Evolutionary conservation across 2,329 filamentous ascomycete species (phyloP).

Genomic region (Cryphonectria parasitica): DNA sequence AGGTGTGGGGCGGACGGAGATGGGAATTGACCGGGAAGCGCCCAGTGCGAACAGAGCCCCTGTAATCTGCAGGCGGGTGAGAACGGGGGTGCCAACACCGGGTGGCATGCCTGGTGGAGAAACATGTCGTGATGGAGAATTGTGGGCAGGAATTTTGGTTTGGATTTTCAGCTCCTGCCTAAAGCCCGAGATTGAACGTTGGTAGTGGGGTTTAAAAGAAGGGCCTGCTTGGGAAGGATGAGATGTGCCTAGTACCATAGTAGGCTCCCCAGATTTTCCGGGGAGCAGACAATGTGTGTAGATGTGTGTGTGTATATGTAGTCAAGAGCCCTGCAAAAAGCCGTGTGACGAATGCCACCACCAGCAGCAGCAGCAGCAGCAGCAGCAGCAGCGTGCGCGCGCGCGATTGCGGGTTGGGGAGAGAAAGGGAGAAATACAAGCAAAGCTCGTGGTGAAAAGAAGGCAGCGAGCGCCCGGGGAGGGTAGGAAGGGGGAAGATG

Average conservation of each 20-base stretch:
- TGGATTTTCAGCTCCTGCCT: constrained; percentile 25
- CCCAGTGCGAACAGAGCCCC: constrained; percentile 33
- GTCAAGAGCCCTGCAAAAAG: constrained; percentile 15
- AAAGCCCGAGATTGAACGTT: constrained; percentile 26
- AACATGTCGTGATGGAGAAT: constrained; percentile 28
- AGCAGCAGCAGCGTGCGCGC: too few species aligned
- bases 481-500: neutral
- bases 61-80: constrained; percentile 26
- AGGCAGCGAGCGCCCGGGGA: neutral
- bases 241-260: neutral
- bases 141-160: constrained; percentile 21
- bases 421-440: neutral
- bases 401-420: neutral
- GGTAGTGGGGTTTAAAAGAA: neutral
- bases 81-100: constrained; percentile 29
- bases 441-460: constrained; percentile 3
- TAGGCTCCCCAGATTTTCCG: constrained; percentile 6
- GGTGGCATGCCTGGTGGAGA: constrained; percentile 29
- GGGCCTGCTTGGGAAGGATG: neutral
- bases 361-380: constrained; percentile 10
- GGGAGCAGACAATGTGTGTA: constrained; percentile 4
- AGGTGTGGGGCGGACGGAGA: constrained; percentile 27
- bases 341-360: constrained; percentile 13
- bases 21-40: constrained; percentile 33
- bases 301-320: neutral